Conservation (phyloP, 176 grass and related monocot species). For the Ampelocalamus luodianensis region DNA sequence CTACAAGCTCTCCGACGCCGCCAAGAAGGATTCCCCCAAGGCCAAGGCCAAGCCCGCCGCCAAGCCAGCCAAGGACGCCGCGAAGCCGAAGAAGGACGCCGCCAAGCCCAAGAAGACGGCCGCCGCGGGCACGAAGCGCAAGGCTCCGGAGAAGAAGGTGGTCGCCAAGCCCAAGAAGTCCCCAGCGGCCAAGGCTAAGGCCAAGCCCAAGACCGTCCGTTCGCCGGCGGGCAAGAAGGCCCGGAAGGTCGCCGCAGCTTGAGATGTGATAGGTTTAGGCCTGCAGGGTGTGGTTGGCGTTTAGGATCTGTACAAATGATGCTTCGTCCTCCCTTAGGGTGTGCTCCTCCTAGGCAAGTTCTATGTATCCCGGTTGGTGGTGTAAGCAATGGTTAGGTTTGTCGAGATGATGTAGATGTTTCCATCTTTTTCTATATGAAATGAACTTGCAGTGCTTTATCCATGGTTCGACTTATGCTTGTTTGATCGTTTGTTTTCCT, state of each 20-base stretch:
- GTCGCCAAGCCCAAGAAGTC: conserved; percentile 39
- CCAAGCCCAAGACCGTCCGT: conserved; percentile 43
- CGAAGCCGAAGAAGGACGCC: conserved; percentile 39
- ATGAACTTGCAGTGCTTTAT: not conserved
- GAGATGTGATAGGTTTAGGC: not conserved
- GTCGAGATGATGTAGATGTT: not conserved
- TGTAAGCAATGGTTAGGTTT: not conserved
- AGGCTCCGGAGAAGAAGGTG: conserved; percentile 39
- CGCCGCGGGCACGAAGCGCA: conserved; percentile 46
- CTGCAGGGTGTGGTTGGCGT: not conserved
- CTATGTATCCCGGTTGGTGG: not conserved
- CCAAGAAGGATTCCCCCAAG: conserved; percentile 53
- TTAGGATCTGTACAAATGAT: conserved; percentile 47
- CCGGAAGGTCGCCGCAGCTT: conserved; percentile 38
- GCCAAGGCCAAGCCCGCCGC: conserved; percentile 25
- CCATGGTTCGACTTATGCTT: no score
- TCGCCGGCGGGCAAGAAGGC: conserved; percentile 54
- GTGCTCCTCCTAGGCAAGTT: not conserved
- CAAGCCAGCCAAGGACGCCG: conserved; percentile 35
- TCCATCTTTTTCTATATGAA: not conserved
- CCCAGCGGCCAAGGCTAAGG: not conserved
- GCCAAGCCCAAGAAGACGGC: conserved; percentile 40
- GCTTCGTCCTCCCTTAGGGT: not conserved
- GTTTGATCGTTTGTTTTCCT: not conserved
- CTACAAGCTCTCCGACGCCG: conserved; percentile 80